phyloP scores from a whole-genome alignment of 352 stramenopile species.

The Pythium pectinolyticum region DNA sequence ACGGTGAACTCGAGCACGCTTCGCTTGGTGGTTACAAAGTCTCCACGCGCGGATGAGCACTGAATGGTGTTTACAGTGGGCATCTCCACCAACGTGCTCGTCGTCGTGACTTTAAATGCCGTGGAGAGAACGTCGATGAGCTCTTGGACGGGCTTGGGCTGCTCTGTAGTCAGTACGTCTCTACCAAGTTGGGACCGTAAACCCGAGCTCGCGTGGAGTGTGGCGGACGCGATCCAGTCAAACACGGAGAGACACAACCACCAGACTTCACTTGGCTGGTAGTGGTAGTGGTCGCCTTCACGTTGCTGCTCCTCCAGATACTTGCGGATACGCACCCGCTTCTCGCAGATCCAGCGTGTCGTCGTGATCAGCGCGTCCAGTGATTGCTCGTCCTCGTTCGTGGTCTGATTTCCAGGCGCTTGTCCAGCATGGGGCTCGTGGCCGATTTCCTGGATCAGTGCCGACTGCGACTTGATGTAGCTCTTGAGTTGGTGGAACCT shows the following conservation, averaged over 20 bases:
- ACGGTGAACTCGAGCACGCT: conserved; percentile 42
- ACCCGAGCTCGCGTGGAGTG: conserved; percentile 36
- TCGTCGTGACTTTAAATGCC: conserved; percentile 33
- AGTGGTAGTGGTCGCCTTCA: conserved; percentile 19
- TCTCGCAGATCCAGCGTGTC: conserved; percentile 45
- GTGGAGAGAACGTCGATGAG: conserved; percentile 32
- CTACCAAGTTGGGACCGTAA: conserved; percentile 32
- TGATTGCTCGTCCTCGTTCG: background rate
- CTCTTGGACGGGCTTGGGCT: conserved; percentile 25
- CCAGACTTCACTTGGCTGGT: conserved; percentile 41
- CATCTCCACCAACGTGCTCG: too few relatives aligned
- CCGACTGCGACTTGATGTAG: conserved; percentile 18
- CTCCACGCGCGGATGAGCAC: background rate
- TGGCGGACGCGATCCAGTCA: conserved; percentile 44
- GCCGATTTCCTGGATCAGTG: conserved; percentile 27
- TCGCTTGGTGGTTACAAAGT: conserved; percentile 14
- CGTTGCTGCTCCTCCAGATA: too few relatives aligned
- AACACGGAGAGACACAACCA: conserved; percentile 61
- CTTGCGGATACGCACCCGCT: conserved; percentile 51
- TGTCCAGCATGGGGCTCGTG: conserved; percentile 12
- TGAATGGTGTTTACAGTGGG: conserved; percentile 9
- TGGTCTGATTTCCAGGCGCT: background rate
- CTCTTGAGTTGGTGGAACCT: conserved; percentile 6
- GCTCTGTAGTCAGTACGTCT: conserved; percentile 6
- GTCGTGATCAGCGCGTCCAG: conserved; percentile 9